Base-by-base conservation (phyloP, 2,329 filamentous ascomycete species). In the Didymella segeticola region DNA sequence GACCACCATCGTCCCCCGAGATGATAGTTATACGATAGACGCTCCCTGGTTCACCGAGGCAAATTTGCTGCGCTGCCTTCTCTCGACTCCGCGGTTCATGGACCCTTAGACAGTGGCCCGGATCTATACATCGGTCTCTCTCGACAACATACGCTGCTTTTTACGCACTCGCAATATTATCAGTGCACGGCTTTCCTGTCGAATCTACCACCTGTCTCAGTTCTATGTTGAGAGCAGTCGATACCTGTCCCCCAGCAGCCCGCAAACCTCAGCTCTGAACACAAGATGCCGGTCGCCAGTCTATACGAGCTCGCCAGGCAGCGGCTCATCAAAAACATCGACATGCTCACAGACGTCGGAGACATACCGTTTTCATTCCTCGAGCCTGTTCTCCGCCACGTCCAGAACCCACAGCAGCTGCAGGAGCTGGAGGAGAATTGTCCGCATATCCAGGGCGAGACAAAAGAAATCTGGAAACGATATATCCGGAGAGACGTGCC, bases 401-500 rank as follows among this genome's bases (percentile, higher is more conserved):
- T 98, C 50, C 86, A 89, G 47, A 88, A 83, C 59, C 87, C 92
- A 1, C 77, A 83, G 37, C 92, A 96, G 71, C 85, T 98, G 26
- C 76, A 79, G 61, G 74, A 82, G 51, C 82, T 97, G 53, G 93
- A 97, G 76, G 57, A 82, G 43, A 86, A 87, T 68, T 93, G 88
- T 5, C 90, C 91, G 0, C 90, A 96, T 60, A 82, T 97, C 45
- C 80, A 84, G 56, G 85, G 86, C 30, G 80, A 89, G 50, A 87
- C 87, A 31, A 82, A 79, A 17, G 89, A 92, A 63, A 79, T 93
- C 57, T 97, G 93, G 93, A 76, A 86, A 34, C 83, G 84, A 23
- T 84, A 97, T 67, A 95, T 98, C 73, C 83, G 85, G 45, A 85
- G 86, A 41, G 87, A 96, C 66, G 90, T 96, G 57, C 86, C 86